Evolutionary conservation across 108 stramenopile species (phyloP).

Genomic region (Skeletonema tropicum): DNA sequence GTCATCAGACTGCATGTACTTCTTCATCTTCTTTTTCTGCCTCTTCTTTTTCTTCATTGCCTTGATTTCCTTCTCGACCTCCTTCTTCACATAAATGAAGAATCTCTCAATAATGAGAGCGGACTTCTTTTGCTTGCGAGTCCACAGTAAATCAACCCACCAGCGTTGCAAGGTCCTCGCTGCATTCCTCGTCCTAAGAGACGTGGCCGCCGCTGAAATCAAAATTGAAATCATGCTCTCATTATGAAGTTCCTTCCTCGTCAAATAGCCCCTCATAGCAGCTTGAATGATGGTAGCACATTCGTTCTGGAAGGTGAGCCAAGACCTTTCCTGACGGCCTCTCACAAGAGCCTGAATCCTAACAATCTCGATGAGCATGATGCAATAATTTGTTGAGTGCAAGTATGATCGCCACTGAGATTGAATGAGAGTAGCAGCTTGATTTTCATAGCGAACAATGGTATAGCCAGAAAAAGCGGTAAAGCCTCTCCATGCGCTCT

Average conservation of each 20-base stretch:
- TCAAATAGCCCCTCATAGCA: slow-evolving; percentile 55
- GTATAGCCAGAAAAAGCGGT: background rate
- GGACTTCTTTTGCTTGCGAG: slow-evolving; percentile 36
- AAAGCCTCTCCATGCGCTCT: slow-evolving; percentile 6
- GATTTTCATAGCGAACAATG: background rate
- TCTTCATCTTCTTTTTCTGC: slow-evolving; percentile 42
- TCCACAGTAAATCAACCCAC: slow-evolving; percentile 64
- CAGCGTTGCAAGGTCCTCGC: slow-evolving; percentile 66
- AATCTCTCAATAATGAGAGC: slow-evolving; percentile 49
- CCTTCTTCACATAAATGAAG: slow-evolving; percentile 52
- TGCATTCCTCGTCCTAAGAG: slow-evolving; percentile 65
- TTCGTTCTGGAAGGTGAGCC: slow-evolving; percentile 55
- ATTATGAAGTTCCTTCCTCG: slow-evolving; percentile 39
- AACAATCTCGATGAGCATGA: slow-evolving; percentile 62
- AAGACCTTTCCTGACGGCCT: slow-evolving; percentile 56
- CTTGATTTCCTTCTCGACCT: slow-evolving; percentile 48
- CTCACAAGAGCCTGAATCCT: slow-evolving; percentile 76
- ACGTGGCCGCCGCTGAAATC: slow-evolving; percentile 42
- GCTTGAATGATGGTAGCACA: slow-evolving; percentile 80
- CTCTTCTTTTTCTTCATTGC: slow-evolving; percentile 58
- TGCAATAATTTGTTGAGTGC: slow-evolving; percentile 68
- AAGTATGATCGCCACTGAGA: slow-evolving; percentile 59
- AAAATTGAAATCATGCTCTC: slow-evolving; percentile 43
- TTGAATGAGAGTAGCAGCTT: slow-evolving; percentile 41
- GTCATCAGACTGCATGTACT: slow-evolving; percentile 59